phyloP scores from a whole-genome alignment of 192 early-diverging fungal species.

The Linnemannia exigua region DNA sequence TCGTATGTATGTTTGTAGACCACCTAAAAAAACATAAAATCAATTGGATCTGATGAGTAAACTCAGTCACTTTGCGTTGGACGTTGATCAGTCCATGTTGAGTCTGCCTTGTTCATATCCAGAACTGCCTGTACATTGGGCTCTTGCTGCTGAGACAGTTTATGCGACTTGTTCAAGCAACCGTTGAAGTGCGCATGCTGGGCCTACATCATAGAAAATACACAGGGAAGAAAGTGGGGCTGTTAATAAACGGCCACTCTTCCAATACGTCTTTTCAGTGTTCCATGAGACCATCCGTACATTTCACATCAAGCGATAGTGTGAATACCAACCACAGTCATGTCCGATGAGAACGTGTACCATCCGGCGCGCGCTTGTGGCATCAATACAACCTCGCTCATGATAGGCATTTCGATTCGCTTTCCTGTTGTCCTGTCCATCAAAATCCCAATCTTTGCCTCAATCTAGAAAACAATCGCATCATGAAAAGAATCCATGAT shows the following conservation, averaged over 20 bases:
- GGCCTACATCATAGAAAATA: constrained; percentile 39
- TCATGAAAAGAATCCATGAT: neutral
- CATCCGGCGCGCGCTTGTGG: constrained; percentile 16
- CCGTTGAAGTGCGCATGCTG: constrained; percentile 91
- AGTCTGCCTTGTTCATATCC: neutral
- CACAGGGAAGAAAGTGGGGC: neutral
- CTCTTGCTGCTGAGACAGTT: constrained; percentile 62
- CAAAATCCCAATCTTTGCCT: constrained; percentile 91
- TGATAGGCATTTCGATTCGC: constrained; percentile 76
- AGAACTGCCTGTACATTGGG: constrained; percentile 51
- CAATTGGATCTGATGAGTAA: neutral
- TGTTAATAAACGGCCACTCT: too few species aligned
- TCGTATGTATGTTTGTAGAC: constrained; percentile 46
- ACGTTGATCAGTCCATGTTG: neutral
- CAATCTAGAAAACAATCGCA: constrained; percentile 72
- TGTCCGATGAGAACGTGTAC: constrained; percentile 85
- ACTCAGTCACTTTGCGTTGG: too few species aligned
- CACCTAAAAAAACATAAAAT: neutral
- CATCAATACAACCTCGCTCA: constrained; percentile 68
- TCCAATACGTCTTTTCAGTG: too few species aligned
- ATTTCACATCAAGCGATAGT: neutral
- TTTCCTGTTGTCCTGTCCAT: constrained; percentile 73
- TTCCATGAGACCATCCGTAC: neutral
- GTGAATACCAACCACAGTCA: constrained; percentile 71
- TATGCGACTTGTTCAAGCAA: constrained; percentile 80